These are phyloP conservation scores for Nakaseomyces delphensis DNA, from an alignment of 1,139 yeast species.

Conservation along the genomic window DNA sequence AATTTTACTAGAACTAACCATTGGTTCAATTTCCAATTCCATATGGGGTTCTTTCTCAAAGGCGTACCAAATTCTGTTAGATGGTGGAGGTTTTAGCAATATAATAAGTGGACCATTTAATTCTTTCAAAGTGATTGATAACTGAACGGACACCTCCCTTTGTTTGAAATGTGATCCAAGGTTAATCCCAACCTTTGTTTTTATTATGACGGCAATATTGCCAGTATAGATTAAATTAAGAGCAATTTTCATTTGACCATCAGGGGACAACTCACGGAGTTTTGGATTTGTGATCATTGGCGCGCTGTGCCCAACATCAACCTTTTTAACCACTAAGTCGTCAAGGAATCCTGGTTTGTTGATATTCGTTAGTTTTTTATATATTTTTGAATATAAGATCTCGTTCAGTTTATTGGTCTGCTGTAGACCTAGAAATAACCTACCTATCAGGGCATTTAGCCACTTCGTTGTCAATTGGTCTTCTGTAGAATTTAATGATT, in stretches of 20 bases:
- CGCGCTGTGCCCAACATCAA: constrained; percentile 71
- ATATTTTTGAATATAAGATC: constrained; percentile 49
- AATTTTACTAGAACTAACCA: constrained; percentile 74
- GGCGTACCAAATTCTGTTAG: constrained; percentile 83
- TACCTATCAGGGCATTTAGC: constrained; percentile 80
- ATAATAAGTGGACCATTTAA: constrained; percentile 68
- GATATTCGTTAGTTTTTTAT: constrained; percentile 65
- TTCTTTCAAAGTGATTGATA: constrained; percentile 60
- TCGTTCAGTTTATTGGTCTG: constrained; percentile 57
- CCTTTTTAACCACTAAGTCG: constrained; percentile 62
- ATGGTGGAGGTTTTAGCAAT: constrained; percentile 78
- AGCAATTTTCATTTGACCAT: constrained; percentile 63
- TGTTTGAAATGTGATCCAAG: constrained; percentile 69
- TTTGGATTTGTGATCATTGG: constrained; percentile 74
- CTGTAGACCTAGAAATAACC: constrained; percentile 69
- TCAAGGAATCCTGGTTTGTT: constrained; percentile 83
- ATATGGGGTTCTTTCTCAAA: constrained; percentile 73
- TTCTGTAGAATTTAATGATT: constrained; percentile 69
- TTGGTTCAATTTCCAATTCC: constrained; percentile 73
- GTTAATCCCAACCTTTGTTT: constrained; percentile 68
- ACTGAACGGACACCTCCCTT: constrained; percentile 65
- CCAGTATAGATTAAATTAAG: constrained; percentile 65
- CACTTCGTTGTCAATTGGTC: constrained; percentile 79
- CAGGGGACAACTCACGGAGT: constrained; percentile 63
- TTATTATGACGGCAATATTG: constrained; percentile 59